A percentile compares a stretch with the other conserved stretches of the same genome.
Conservation (phyloP, 257 asterid species). For the Rhazya stricta region DNA sequence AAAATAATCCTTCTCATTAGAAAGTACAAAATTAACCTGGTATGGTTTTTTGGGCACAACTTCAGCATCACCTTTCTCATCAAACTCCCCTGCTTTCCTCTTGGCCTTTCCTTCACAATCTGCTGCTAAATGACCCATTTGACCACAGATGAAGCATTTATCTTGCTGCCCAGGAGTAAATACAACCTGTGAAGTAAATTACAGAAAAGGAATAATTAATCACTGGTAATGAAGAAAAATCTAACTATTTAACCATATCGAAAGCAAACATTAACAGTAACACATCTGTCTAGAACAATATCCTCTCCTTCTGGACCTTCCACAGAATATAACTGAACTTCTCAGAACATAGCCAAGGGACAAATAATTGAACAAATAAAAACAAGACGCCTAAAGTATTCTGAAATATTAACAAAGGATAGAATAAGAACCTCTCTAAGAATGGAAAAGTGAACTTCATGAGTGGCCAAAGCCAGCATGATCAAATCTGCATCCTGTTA, state of each 20-base stretch:
- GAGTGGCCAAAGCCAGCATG: slow-evolving; percentile 93
- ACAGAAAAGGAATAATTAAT: slow-evolving; percentile 9
- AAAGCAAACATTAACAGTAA: background rate
- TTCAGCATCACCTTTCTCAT: slow-evolving; percentile 82
- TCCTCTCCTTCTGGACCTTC: background rate
- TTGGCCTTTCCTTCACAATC: slow-evolving; percentile 90
- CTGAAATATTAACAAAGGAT: slow-evolving; percentile 1
- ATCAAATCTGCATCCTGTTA: slow-evolving; percentile 66
- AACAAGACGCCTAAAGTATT: background rate
- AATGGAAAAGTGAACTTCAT: slow-evolving; percentile 86
- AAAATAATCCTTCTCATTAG: background rate
- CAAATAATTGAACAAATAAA: background rate
- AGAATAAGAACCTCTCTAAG: slow-evolving; percentile 74
- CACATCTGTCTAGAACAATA: background rate
- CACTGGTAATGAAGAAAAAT: background rate
- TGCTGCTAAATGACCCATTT: slow-evolving; percentile 94
- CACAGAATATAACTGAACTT: background rate
- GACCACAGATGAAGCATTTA: slow-evolving; percentile 95
- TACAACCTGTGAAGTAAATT: slow-evolving; percentile 59
- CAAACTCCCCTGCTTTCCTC: slow-evolving; percentile 93
- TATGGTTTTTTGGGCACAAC: slow-evolving; percentile 79
- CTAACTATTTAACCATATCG: background rate
- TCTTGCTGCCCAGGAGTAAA: slow-evolving; percentile 94
- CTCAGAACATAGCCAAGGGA: background rate
- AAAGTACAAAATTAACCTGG: slow-evolving; percentile 46